Evolutionary conservation across 2,329 filamentous ascomycete species (phyloP).

Genomic region (Xylariomycetidae sp.): DNA sequence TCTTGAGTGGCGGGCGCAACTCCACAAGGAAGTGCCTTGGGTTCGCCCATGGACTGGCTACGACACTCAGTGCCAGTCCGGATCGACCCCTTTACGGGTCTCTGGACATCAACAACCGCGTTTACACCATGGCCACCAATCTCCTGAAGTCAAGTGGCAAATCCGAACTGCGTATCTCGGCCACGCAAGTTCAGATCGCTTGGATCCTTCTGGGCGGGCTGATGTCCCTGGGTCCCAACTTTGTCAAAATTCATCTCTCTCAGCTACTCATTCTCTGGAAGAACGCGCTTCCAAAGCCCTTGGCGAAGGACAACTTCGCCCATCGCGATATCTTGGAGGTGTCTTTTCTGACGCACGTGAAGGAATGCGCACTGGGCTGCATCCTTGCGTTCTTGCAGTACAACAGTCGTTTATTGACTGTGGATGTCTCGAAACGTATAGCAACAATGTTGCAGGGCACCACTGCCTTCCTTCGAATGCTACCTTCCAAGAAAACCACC

Average conservation of each 20-base stretch:
- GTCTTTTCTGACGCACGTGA: slow-evolving; percentile 87
- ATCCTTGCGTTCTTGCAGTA: slow-evolving; percentile 90
- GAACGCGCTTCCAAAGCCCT: slow-evolving; percentile 87
- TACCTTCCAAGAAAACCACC: slow-evolving; percentile 76
- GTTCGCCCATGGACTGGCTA: slow-evolving; percentile 85
- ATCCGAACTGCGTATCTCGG: slow-evolving; percentile 83
- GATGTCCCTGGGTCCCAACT: slow-evolving; percentile 95
- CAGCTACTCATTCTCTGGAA: slow-evolving; percentile 94
- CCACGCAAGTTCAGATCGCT: slow-evolving; percentile 93
- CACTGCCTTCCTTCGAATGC: slow-evolving; percentile 75
- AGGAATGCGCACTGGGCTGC: slow-evolving; percentile 88
- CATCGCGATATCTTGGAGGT: slow-evolving; percentile 81
- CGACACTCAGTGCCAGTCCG: slow-evolving; percentile 83
- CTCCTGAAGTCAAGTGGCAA: slow-evolving; percentile 88
- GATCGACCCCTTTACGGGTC: slow-evolving; percentile 88
- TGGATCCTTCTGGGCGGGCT: slow-evolving; percentile 96
- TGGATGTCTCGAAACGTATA: slow-evolving; percentile 89
- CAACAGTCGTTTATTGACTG: slow-evolving; percentile 84
- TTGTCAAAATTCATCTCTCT: slow-evolving; percentile 96
- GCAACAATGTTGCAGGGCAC: slow-evolving; percentile 95
- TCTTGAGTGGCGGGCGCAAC: slow-evolving; percentile 68
- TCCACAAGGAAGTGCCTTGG: slow-evolving; percentile 80
- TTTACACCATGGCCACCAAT: slow-evolving; percentile 85
- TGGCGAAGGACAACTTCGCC: slow-evolving; percentile 86
- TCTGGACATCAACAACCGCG: slow-evolving; percentile 87